phyloP scores from a whole-genome alignment of 1,284 basidiomycete genomes.

The Trametes versicolor region DNA sequence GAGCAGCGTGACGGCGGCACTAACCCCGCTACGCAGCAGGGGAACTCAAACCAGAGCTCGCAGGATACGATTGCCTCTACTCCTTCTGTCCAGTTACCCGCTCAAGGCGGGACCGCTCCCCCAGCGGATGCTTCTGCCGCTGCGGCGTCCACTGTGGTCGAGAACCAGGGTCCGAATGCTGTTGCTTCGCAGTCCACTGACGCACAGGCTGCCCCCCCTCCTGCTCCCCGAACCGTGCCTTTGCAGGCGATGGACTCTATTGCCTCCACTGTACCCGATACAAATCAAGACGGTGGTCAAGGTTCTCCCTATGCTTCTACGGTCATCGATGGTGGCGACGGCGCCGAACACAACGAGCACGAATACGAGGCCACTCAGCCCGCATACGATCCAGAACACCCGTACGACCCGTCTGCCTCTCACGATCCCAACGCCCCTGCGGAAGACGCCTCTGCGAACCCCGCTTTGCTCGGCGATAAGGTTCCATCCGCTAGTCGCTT shows the following conservation, averaged over 20 bases:
- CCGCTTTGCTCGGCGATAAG: constrained; percentile 32
- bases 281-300: constrained; percentile 48
- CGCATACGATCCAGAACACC: constrained; percentile 27
- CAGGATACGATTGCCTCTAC: constrained; percentile 33
- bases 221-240: constrained; percentile 30
- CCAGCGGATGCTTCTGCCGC: constrained; percentile 57
- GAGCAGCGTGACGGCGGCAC: constrained; percentile 27
- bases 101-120: constrained; percentile 41
- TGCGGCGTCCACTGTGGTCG: constrained; percentile 52
- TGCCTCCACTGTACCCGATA: constrained; percentile 59
- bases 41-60: constrained; percentile 26
- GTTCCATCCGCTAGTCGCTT: constrained; percentile 82
- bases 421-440: constrained; percentile 19
- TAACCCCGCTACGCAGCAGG: constrained; percentile 21
- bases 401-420: constrained; percentile 7
- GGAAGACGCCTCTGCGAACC: constrained; percentile 17
- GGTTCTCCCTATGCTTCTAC: constrained; percentile 38
- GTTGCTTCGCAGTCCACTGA: constrained; percentile 36
- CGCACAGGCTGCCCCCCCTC: constrained; percentile 35
- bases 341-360: constrained; percentile 25
- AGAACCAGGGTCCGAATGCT: constrained; percentile 28
- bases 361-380: constrained; percentile 32
- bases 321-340: constrained; percentile 34
- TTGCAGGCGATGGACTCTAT: constrained; percentile 53
- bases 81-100: constrained; percentile 44